Percentiles rank a stretch among this genome's conserved stretches.
Evolutionary conservation across 805 yeast genomes (phyloP).

Genomic region (Yarrowia phangngaensis): DNA sequence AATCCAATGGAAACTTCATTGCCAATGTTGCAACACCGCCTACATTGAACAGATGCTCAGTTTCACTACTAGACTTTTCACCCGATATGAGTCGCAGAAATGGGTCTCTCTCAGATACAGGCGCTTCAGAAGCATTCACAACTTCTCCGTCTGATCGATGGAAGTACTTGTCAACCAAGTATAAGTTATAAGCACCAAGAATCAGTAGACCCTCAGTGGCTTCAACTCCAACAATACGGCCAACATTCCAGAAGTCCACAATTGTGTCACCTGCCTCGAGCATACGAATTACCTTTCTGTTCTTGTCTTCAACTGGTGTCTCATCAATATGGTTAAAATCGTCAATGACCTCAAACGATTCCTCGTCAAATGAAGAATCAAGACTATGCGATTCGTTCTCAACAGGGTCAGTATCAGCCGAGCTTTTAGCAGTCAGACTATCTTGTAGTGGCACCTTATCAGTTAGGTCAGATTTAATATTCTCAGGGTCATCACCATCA

Average conservation of each 20-base stretch:
- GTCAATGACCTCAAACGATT: conserved; percentile 35
- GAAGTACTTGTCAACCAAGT: conserved; percentile 66
- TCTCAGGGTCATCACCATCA: conserved; percentile 8
- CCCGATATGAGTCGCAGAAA: conserved; percentile 62
- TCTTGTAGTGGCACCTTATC: background rate
- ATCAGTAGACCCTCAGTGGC: conserved; percentile 72
- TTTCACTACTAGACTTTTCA: conserved; percentile 35
- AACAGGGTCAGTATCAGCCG: background rate
- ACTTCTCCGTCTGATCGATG: conserved; percentile 52
- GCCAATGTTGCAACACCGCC: conserved; percentile 14
- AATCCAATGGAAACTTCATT: conserved; percentile 39
- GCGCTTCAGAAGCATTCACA: conserved; percentile 63
- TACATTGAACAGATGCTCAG: background rate
- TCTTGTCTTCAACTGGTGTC: conserved; percentile 51
- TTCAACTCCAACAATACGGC: conserved; percentile 71
- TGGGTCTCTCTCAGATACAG: conserved; percentile 59
- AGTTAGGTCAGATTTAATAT: background rate
- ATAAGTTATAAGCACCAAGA: conserved; percentile 60
- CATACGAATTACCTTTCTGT: conserved; percentile 68
- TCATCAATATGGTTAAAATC: conserved; percentile 34
- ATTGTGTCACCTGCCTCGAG: conserved; percentile 68
- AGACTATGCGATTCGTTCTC: background rate
- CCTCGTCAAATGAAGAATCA: conserved; percentile 18
- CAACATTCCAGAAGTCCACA: conserved; percentile 67
- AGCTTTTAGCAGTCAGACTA: background rate